Conservation (phyloP, 129 eudicot species). For the Tanacetum coccineum region DNA sequence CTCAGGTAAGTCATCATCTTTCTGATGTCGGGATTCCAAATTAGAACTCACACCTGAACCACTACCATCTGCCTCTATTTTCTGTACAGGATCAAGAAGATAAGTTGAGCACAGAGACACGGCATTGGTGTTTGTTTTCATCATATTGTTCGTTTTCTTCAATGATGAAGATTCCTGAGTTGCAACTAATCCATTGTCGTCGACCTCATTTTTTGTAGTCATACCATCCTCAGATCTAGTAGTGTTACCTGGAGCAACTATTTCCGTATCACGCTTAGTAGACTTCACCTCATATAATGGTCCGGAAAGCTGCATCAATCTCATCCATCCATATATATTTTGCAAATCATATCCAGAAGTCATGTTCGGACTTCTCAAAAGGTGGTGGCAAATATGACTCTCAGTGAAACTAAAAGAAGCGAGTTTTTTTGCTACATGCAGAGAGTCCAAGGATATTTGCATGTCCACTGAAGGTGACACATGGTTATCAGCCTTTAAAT, state of each 20-base stretch:
- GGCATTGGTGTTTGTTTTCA: conserved; percentile 12
- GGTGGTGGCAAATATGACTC: conserved; percentile 18
- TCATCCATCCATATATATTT: conserved; percentile 54
- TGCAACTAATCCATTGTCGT: conserved; percentile 18
- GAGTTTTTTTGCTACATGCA: conserved; percentile 32
- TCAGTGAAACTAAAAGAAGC: conserved; percentile 26
- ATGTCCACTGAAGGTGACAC: conserved; percentile 20
- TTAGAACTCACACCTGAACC: conserved; percentile 16
- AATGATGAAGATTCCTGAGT: conserved; percentile 14
- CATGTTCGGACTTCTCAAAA: conserved; percentile 26
- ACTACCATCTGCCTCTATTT: conserved; percentile 16
- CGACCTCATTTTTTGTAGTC: conserved; percentile 18
- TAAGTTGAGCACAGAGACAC: conserved; percentile 29
- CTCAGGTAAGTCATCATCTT: conserved; percentile 28
- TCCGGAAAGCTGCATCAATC: conserved; percentile 13
- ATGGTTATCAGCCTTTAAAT: conserved; percentile 22
- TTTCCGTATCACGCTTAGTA: conserved; percentile 14
- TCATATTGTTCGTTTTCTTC: conserved; percentile 3
- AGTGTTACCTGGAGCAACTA: conserved; percentile 15
- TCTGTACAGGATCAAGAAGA: conserved; percentile 25
- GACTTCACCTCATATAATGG: not conserved
- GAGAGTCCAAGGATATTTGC: conserved; percentile 27
- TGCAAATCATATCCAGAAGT: conserved; percentile 25
- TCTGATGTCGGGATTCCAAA: conserved; percentile 13
- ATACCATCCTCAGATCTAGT: conserved; percentile 14